Evolutionary conservation across 257 asterid species (phyloP), one percentile per base, ranked within the genome.

Genomic region (Fraxinus cuspidata): DNA sequence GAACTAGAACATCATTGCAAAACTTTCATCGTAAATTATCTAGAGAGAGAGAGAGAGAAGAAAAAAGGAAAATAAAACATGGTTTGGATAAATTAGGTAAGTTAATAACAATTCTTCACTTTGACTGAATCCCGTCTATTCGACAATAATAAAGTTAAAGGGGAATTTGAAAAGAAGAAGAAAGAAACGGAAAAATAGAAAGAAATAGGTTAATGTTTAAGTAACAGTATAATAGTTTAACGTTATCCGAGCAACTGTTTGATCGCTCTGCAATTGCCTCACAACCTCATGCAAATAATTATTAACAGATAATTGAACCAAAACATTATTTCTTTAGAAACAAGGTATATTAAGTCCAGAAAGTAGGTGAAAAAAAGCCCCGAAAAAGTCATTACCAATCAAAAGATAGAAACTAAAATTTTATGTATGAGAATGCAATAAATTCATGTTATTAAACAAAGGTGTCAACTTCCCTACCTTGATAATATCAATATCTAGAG

Each of bases 361-460:
- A 49, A 23, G 60, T 40, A 40, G 38, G 51, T 49, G 63, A 82
- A 53, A n/a, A 6, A 27, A 44, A 69, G 68, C 16, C 31, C 3
- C 29, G 71, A 70, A 77, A 80, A 64, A 67, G 72, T 66, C 29
- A 31, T 67, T 23, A 16, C 71, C 15, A 64, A 42, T 47, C 78
- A 71, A 47, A 56, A 42, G 42, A 66, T 65, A 64, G 27, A 58
- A n/a, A 66, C 44, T 31, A 47, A 49, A 44, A 25, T 60, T 32
- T 70, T 38, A 49, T 19, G 28, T 15, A 31, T 51, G 68, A 58
- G 44, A 56, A 65, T 34, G 49, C 71, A 53, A 56, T 35, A 29
- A 72, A 71, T 69, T 72, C 70, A 68, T n/a, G 56, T 65, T 74
- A 71, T 37, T 64, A 74, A 64, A n/a, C 77, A 68, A 21, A 38